Evolutionary conservation across 352 stramenopile genomes (phyloP), one percentile per base, ranked within the genome.

Genomic region (Globisporangium cederbergense): DNA sequence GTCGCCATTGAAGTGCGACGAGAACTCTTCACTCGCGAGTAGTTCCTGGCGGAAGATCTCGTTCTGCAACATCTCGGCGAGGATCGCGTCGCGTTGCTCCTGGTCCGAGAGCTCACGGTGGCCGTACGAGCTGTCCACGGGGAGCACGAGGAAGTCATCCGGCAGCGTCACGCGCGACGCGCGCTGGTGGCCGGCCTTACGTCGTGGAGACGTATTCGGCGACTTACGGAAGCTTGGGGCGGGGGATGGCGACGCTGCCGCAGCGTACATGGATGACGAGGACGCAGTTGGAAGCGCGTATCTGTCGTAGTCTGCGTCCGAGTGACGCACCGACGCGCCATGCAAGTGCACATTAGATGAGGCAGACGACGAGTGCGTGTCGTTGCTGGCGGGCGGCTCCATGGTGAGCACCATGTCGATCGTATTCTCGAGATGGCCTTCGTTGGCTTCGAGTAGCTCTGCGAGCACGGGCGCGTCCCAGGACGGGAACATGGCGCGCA

Each of bases 61-160:
- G 56, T 92, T 86, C 65, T 95, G 86, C 50, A 95, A 54, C 86
- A 93, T 95, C 20, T 79, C 78, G 8, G 86, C 86, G 43, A 95
- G 62, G 40, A 83, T 73, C 1, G 81, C 81, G 60, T 95, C 84
- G 46, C 81, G 78, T 43, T 86, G 72, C 55, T 92, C 84, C 64
- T 93, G 86, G 25, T 88, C 83, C 8, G 76, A 82, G 68, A 88
- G 51, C 46, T 64, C 55, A 22, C 61, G 60, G 38, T 51, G 34
- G 30, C 45, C 60, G 46, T 64, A 58, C 8, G 45, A 34, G 9
- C 56, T 67, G 25, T 79, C 72, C 2, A 55, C 57, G 3, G 86
- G 83, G 47, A 95, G 62, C 7, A 77, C 71, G 45, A 95, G 65
- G 47, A 95, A 93, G 66, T 95, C 84, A 10, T 91, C 73, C 0